phyloP scores from a whole-genome alignment of 148 eudicot species.

The Rhododendron ovatum region DNA sequence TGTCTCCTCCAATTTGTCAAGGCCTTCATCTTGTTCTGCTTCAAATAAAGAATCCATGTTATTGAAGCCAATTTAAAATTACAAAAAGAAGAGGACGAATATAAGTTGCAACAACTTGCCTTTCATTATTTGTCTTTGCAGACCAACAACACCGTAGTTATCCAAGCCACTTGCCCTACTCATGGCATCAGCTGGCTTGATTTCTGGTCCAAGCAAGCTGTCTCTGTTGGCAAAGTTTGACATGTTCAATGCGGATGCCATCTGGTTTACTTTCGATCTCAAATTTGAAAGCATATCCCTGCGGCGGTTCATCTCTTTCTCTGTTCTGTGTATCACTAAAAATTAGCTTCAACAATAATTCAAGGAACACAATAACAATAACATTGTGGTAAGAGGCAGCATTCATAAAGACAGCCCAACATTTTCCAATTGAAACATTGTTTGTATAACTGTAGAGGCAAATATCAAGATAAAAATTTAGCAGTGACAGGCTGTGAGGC shows the following conservation, averaged over 20 bases:
- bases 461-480: neutral
- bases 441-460: neutral
- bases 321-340: slow-evolving; percentile 43
- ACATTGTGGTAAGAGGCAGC: neutral
- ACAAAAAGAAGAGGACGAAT: neutral
- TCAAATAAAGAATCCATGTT: slow-evolving; percentile 8
- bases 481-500: neutral
- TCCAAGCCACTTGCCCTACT: slow-evolving; percentile 65
- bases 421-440: neutral
- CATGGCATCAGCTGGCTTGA: slow-evolving; percentile 74
- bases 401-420: neutral
- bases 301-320: slow-evolving; percentile 78
- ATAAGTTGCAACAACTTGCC: slow-evolving; percentile 46
- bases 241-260: slow-evolving; percentile 88
- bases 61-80: neutral
- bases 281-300: slow-evolving; percentile 68
- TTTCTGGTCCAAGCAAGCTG: slow-evolving; percentile 82
- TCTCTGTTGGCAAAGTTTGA: slow-evolving; percentile 86
- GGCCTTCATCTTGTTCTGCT: slow-evolving; percentile 97
- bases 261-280: slow-evolving; percentile 77
- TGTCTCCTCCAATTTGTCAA: slow-evolving; percentile 81
- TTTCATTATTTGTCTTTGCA: slow-evolving; percentile 86
- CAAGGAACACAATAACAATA: neutral
- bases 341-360: slow-evolving; percentile 6
- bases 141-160: slow-evolving; percentile 70